Evolutionary conservation across 768 basidiomycete species (phyloP), one percentile per base, ranked within the genome.

Genomic region (Rhizopogon vulgaris): DNA sequence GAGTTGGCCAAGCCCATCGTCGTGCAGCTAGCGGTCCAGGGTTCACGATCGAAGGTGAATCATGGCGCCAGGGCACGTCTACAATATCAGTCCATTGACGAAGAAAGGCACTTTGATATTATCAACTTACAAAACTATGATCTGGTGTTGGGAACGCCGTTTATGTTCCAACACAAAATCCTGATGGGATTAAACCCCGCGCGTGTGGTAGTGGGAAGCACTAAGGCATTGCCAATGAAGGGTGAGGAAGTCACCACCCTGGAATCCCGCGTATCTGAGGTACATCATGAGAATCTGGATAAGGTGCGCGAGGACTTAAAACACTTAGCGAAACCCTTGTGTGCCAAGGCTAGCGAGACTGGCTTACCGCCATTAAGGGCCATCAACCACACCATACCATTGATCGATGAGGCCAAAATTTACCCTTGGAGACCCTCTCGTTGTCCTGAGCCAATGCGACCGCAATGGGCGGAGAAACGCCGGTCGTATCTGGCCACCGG

Each of bases 91-190:
- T 28, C 27, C 3, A 8, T 28, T 7, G 27, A 28, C 1, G 27
- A 6, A 7, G 41, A 41, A 4, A 10, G 62, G 1, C 52, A 60
- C 17, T 73, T 75, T 50, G 67, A 75, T 56, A 53, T 74, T 0
- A 63, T 69, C 0, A 74, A 75, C 47, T 15, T 75, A 0, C 60
- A 67, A 1, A 63, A 57, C 11, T 74, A 76, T 41, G 72, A 77
- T 30, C 3, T 69, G 2, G 69, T 73, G 3, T 52, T 73, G 0
- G 69, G 74, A 3, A 73, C 71, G 0, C 73, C 69, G 22, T 22
- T 22, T 22, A 22, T 22, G 22, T 22, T 22, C 22, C 22, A 22
- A 22, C 22, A 22, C 3, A 22, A 22, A 22, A 22, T 22, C 22
- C 22, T 22, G 1, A 22, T 22, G 22, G 22, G 22, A 22, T 22